phyloP scores from a whole-genome alignment of 2,329 filamentous ascomycete species.

The Trichoderma polysporum region DNA sequence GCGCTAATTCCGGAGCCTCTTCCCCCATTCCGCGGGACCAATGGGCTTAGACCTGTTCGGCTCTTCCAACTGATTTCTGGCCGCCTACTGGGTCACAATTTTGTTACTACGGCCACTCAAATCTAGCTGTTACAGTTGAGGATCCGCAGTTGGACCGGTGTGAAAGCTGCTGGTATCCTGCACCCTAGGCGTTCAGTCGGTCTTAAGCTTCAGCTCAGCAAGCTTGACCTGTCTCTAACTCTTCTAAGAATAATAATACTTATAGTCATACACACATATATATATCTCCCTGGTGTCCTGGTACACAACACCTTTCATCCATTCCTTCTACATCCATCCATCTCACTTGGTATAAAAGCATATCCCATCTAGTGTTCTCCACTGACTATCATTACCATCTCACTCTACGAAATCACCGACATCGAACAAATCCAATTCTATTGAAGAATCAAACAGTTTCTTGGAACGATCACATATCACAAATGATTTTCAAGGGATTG shows the following conservation, averaged over 20 bases:
- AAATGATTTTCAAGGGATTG: slow-evolving; percentile 63
- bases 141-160: background rate
- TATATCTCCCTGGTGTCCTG: background rate
- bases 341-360: background rate
- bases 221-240: background rate
- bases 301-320: background rate
- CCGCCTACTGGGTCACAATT: background rate
- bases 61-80: background rate
- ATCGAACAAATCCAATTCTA: background rate
- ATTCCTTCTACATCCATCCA: background rate
- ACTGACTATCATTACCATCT: too few species aligned
- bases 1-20: background rate
- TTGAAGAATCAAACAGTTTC: background rate
- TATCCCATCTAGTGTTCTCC: background rate
- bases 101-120: background rate
- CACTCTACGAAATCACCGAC: background rate
- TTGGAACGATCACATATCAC: background rate
- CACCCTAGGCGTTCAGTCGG: background rate
- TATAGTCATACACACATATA: background rate
- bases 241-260: background rate
- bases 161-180: background rate
- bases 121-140: background rate
- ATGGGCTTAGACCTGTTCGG: background rate
- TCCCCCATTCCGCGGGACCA: background rate
- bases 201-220: background rate